Evolutionary conservation across 2,329 filamentous ascomycete genomes (phyloP), one percentile per base, ranked within the genome.

Genomic region (Bimuria novae-zelandiae): DNA sequence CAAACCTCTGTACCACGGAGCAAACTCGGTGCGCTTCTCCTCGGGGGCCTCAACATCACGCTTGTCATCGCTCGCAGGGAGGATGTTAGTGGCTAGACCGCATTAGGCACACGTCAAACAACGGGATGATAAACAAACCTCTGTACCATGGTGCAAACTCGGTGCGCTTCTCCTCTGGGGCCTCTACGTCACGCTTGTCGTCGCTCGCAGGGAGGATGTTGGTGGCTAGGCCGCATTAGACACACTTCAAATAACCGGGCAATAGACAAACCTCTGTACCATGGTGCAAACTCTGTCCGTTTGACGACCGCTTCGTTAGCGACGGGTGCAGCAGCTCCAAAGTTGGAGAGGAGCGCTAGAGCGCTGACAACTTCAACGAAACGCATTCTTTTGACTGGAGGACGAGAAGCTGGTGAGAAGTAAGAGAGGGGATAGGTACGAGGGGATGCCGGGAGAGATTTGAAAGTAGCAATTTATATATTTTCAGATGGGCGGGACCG

Each of bases 51-150:
- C 8, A n/a, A 44, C 19, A 14, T 44, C 41, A 22, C 41, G 41
- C 46, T 49, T 46, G 1, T 46, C 46, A 11, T 49, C 46, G 25
- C 25, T 49, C 4, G 46, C 46, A n/a, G 46, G 46, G 10, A 49
- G 33, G 11, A 49, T 49, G 45, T 49, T 49, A 5, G 45, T 49
- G 2, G 45, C 45, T 10, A 33, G 45, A 17, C 40, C 40, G 35
- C 45, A 49, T 7, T 33, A 23, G 12, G 35, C 33, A 7, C 29
- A 49, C 33, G n/a, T 49, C 45, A 25, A 14, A 40, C 10, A 35
- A 33, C 6, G 45, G 45, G 6, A 49, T 14, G 17, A 49, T 49
- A 27, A 41, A 41, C 1, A 36, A 41, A 12, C 36, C 46, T 12
- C 46, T 36, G 19, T 49, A 49, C 46, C 46, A 49, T 4, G 46